phyloP scores from a whole-genome alignment of 2,329 filamentous ascomycete genomes.

The Trichoderma oligosporum region DNA sequence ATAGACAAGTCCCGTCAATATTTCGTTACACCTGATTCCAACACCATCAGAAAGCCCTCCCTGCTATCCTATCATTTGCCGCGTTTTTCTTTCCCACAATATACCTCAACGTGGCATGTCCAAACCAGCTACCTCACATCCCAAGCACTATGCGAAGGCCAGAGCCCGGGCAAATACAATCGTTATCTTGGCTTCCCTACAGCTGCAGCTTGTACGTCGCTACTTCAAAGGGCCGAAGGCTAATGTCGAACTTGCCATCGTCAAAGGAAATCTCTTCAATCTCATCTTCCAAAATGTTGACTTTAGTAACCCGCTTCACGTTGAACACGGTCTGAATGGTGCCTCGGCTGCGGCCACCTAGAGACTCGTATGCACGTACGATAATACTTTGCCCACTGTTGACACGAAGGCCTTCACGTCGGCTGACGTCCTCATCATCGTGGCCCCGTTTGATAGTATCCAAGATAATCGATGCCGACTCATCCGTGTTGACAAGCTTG shows the following conservation, averaged over 20 bases:
- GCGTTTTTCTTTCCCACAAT: not conserved
- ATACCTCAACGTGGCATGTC: not conserved
- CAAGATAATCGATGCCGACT: slow-evolving; percentile 63
- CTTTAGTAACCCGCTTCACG: slow-evolving; percentile 75
- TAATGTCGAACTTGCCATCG: slow-evolving; percentile 54
- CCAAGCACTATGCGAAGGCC: slow-evolving; percentile 23
- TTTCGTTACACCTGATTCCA: not conserved
- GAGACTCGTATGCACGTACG: slow-evolving; percentile 78
- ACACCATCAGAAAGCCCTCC: not conserved
- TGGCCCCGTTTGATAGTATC: slow-evolving; percentile 94
- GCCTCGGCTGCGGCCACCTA: slow-evolving; percentile 76
- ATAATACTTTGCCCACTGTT: slow-evolving; percentile 76
- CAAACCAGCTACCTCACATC: not conserved
- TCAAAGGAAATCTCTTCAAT: slow-evolving; percentile 58
- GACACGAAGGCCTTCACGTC: slow-evolving; percentile 56
- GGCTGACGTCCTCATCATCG: slow-evolving; percentile 71
- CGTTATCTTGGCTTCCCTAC: slow-evolving; percentile 32
- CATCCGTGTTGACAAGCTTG: slow-evolving; percentile 57
- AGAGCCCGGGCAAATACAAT: slow-evolving; percentile 27
- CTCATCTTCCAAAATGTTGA: slow-evolving; percentile 87
- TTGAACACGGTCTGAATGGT: slow-evolving; percentile 64
- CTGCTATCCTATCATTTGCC: not conserved
- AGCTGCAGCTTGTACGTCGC: slow-evolving; percentile 68
- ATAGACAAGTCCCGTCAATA: not conserved
- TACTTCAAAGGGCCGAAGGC: slow-evolving; percentile 78